Percentiles rank a stretch among this genome's conserved stretches.
Conservation (phyloP, 805 yeast genomes). For the Wickerhamiella kurtzmanii region DNA sequence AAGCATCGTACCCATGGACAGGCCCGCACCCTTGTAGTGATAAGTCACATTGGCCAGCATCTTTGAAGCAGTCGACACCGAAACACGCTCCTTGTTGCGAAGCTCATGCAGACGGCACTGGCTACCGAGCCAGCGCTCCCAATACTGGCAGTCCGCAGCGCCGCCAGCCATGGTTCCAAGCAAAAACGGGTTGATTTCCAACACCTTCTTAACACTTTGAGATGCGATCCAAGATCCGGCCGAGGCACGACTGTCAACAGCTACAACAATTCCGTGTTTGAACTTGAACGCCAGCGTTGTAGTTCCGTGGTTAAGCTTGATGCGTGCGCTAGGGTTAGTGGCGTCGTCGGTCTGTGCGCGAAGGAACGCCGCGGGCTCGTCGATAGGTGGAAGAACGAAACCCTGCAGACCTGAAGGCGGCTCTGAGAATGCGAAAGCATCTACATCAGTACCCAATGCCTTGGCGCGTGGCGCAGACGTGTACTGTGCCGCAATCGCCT, state of each 20-base stretch:
- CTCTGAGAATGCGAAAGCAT: not conserved
- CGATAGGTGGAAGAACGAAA: slow-evolving; percentile 63
- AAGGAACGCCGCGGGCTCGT: slow-evolving; percentile 80
- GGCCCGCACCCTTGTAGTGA: slow-evolving; percentile 93
- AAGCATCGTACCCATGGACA: slow-evolving; percentile 98
- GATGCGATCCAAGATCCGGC: slow-evolving; percentile 98
- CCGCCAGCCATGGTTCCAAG: slow-evolving; percentile 99
- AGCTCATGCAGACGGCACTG: slow-evolving; percentile 93
- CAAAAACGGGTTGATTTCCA: slow-evolving; percentile 87
- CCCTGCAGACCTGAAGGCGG: slow-evolving; percentile 1
- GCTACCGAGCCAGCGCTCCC: slow-evolving; percentile 98
- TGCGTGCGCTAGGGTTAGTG: slow-evolving; percentile 80
- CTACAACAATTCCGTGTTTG: slow-evolving; percentile 86
- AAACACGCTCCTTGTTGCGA: slow-evolving; percentile 85
- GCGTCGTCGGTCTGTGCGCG: slow-evolving; percentile 98
- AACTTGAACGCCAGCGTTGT: slow-evolving; percentile 94
- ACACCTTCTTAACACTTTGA: slow-evolving; percentile 93
- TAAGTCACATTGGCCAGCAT: slow-evolving; percentile 82
- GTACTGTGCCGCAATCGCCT: slow-evolving; percentile 22
- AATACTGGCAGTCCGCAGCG: slow-evolving; percentile 97
- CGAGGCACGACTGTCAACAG: slow-evolving; percentile 96
- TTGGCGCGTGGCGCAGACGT: slow-evolving; percentile 6
- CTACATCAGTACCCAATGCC: not conserved
- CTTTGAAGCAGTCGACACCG: slow-evolving; percentile 94
- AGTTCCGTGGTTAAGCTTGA: slow-evolving; percentile 98